Conservation (phyloP, 768 basidiomycete species). For the Lactifluus volemus region DNA sequence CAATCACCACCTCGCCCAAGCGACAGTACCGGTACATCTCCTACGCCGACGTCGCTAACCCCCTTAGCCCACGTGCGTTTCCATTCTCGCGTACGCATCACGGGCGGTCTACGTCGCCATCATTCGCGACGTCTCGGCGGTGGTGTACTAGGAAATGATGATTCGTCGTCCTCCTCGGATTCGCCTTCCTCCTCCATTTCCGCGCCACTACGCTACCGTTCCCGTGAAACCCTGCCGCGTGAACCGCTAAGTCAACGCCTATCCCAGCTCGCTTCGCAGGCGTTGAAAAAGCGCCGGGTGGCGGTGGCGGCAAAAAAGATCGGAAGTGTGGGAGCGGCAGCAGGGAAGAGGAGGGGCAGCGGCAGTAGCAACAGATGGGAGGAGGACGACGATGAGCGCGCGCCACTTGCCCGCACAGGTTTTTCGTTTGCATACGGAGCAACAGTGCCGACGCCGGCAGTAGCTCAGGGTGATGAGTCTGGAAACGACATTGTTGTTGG, state of each 20-base stretch:
- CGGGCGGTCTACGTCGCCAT: conserved; percentile 46
- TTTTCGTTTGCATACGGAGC: conserved; percentile 3
- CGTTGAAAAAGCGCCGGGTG: conserved; percentile 14
- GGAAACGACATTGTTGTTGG: conserved; percentile 23
- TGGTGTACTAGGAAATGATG: neutral
- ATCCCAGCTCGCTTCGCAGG: conserved; percentile 24
- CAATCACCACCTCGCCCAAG: neutral
- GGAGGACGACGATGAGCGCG: neutral
- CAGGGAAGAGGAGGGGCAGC: neutral
- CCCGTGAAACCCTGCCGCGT: conserved; percentile 46
- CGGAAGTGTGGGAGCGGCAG: neutral
- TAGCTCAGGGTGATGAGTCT: conserved; percentile 18
- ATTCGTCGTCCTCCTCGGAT: neutral
- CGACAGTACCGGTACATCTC: neutral
- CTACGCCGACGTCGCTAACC: conserved; percentile 2
- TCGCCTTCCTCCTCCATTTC: conserved; percentile 71
- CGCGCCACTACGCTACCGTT: conserved; percentile 54
- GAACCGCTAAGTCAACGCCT: conserved; percentile 56
- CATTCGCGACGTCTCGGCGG: conserved; percentile 30
- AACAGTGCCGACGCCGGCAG: neutral
- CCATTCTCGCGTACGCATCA: conserved; percentile 68
- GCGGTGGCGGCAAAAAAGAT: neutral
- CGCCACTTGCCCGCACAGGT: conserved; percentile 8
- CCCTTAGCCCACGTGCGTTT: conserved; percentile 45
- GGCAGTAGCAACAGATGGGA: no score